Conservation (phyloP, 73 alveolate genomes). For the Halteria grandinella region DNA sequence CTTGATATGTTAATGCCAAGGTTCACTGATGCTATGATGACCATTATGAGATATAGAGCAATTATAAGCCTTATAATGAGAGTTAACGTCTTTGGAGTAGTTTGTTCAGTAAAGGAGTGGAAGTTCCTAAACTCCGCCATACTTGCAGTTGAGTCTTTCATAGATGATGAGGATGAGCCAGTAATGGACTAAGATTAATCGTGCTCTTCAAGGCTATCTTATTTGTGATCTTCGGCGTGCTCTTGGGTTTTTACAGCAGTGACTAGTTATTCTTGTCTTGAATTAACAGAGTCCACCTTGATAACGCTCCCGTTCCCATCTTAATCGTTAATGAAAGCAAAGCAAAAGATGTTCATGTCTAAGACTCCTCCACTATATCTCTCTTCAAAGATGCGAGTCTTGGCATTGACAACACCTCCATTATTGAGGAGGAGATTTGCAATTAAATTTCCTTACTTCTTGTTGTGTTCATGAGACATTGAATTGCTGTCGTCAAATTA, state of each 20-base stretch:
- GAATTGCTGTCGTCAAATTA: neutral
- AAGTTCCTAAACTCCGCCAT: slow-evolving; percentile 18
- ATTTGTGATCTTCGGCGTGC: too few relatives aligned
- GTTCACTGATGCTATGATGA: slow-evolving; percentile 7
- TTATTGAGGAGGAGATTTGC: neutral
- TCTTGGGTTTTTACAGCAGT: too few relatives aligned
- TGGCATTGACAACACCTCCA: neutral
- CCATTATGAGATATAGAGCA: slow-evolving; percentile 14
- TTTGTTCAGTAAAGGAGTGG: slow-evolving; percentile 18
- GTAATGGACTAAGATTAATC: slow-evolving; percentile 1
- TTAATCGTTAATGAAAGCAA: neutral
- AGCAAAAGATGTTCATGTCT: slow-evolving; percentile 11
- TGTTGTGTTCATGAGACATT: neutral
- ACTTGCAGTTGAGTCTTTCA: slow-evolving; percentile 4
- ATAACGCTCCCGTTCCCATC: too few relatives aligned
- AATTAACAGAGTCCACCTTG: too few relatives aligned
- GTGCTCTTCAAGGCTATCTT: too few relatives aligned
- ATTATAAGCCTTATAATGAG: neutral
- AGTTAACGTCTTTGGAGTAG: slow-evolving; percentile 24
- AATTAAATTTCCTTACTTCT: too few relatives aligned
- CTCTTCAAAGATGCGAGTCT: slow-evolving; percentile 17
- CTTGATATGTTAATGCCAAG: neutral
- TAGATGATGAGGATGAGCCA: slow-evolving; percentile 24
- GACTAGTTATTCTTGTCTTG: too few relatives aligned
- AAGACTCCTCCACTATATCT: slow-evolving; percentile 26